Evolutionary conservation across 1,284 basidiomycete species (phyloP), one percentile per base, ranked within the genome.

Genomic region (Puccinia novopanici): DNA sequence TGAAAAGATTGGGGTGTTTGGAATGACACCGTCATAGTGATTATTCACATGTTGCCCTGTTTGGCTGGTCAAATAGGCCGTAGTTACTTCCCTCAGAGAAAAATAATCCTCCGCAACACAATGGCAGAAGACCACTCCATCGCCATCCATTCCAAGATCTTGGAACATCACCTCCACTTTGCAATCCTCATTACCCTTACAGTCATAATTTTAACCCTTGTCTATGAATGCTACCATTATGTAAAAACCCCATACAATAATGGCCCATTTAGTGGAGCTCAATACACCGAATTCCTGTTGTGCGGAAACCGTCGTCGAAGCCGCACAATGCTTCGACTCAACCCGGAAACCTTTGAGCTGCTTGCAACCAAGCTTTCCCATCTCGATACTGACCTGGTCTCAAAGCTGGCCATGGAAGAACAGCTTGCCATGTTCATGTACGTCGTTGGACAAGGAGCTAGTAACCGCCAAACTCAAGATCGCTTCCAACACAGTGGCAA

Each of bases 341-440:
- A 30, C 8, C 12, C 12, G 8, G 27, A 34, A 30, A 63, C 59
- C 59, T 63, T 63, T 63, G 19, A 34, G 30, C 30, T 63, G 10
- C 24, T 63, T 8, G 24, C 27, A 34, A 10, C 3, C 6, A 37
- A 63, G 34, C 59, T 63, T 24, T 34, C 27, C 3, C 19, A 6
- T 27, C 24, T 63, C 8, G 59, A 63, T 19, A 15, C 27, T 24
- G 30, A 63, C 6, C 59, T 24, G 30, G 59, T 63, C 13, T 34
- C 59, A 6, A n/a, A 37, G 6, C 27, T 63, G 5, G 27, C 6
- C 5, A 63, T 63, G 4, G 59, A 63, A 12, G 59, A 63, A 37
- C 59, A 63, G 27, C 59, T 63, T 12, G 59, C 59, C 8, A 63
- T 63, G 15, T 63, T 63, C 30, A 37, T 68, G 65, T 68, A 68